phyloP scores from a whole-genome alignment of 805 yeast species.

The Monosporozyma siamensis region DNA sequence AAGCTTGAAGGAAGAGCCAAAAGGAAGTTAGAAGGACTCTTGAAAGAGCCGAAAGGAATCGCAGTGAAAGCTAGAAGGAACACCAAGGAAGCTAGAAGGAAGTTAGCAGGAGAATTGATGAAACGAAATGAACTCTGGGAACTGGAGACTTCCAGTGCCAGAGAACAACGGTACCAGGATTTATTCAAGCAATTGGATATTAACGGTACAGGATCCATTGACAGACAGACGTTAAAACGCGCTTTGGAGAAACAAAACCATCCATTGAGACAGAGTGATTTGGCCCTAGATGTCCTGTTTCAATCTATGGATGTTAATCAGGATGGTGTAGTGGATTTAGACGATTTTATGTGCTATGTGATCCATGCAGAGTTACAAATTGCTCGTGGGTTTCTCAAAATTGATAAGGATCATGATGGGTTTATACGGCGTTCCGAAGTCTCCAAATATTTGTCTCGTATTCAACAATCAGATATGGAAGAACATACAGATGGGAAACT shows the following conservation, averaged over 20 bases:
- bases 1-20: too few species aligned
- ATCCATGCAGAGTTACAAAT: slow-evolving; percentile 63
- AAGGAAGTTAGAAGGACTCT: too few species aligned
- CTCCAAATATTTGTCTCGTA: slow-evolving; percentile 41
- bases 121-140: background rate
- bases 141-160: background rate
- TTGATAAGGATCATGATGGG: slow-evolving; percentile 71
- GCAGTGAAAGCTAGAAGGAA: too few species aligned
- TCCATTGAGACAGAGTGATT: slow-evolving; percentile 54
- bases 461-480: background rate
- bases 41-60: too few species aligned
- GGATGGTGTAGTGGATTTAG: slow-evolving; percentile 50
- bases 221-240: slow-evolving; percentile 29
- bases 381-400: slow-evolving; percentile 51
- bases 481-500: background rate
- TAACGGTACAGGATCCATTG: slow-evolving; percentile 31
- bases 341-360: slow-evolving; percentile 59
- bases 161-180: slow-evolving; percentile 31
- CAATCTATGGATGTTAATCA: slow-evolving; percentile 48
- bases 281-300: slow-evolving; percentile 49
- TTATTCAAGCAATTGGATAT: slow-evolving; percentile 40
- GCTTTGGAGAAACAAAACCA: slow-evolving; percentile 44
- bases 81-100: too few species aligned
- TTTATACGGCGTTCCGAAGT: slow-evolving; percentile 57
- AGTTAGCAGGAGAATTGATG: too few species aligned